A percentile compares a stretch with the other conserved stretches of the same genome.
Evolutionary conservation across 2,329 filamentous ascomycete species (phyloP).

Genomic region (Aspergillus neoniger): DNA sequence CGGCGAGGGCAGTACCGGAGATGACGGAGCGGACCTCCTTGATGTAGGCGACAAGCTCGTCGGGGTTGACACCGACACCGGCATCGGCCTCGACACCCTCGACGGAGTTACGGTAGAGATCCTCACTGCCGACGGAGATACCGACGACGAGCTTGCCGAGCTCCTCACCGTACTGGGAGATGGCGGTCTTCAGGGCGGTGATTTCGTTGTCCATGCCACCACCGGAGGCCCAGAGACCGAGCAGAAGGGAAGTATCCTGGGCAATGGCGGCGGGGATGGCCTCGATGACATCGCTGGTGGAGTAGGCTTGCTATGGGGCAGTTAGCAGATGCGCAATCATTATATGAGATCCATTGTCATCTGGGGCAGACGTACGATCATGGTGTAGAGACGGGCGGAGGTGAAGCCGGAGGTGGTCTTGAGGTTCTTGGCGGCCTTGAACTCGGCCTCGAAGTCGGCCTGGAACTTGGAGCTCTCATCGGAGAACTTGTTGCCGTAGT

Average conservation of each 20-base stretch:
- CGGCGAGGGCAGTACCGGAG: constrained; percentile 57
- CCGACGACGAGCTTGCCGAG: constrained; percentile 66
- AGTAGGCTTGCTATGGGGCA: constrained; percentile 48
- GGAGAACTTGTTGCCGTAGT: constrained; percentile 47
- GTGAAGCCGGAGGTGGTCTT: constrained; percentile 45
- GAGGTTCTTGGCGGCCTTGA: constrained; percentile 44
- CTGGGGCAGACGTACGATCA: constrained; percentile 47
- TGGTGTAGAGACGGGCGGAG: constrained; percentile 61
- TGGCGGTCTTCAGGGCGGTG: constrained; percentile 68
- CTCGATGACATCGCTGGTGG: constrained; percentile 64
- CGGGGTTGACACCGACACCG: constrained; percentile 64
- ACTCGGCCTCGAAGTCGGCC: constrained; percentile 47
- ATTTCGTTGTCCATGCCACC: constrained; percentile 74
- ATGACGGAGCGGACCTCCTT: constrained; percentile 65
- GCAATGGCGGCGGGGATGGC: constrained; percentile 82
- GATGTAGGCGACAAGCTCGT: constrained; percentile 69
- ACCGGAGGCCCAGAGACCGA: constrained; percentile 81
- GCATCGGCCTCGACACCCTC: constrained; percentile 65
- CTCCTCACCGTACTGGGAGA: constrained; percentile 65
- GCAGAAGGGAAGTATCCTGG: constrained; percentile 74
- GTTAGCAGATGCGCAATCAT: constrained; percentile 3
- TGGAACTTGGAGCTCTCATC: constrained; percentile 46
- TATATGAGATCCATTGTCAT: not conserved
- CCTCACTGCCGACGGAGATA: constrained; percentile 84
- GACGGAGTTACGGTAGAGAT: constrained; percentile 78